Evolutionary conservation across 2,329 filamentous ascomycete genomes (phyloP).

Genomic region (Thielaviopsis euricoi): DNA sequence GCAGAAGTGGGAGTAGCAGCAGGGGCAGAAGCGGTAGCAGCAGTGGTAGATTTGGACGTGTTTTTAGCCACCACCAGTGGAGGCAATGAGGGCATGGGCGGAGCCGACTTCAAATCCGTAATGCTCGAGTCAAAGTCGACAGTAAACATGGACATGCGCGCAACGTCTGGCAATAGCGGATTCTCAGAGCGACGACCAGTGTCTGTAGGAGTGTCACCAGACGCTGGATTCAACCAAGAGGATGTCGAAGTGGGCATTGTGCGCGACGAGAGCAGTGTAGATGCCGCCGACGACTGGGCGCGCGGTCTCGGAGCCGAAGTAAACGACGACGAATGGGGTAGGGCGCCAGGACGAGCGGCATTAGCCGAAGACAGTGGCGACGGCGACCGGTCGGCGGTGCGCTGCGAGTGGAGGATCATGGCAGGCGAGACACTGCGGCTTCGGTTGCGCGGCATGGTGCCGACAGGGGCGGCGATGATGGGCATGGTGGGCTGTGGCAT

Average conservation of each 20-base stretch:
- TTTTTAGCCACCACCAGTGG: constrained; percentile 1
- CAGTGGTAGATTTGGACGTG: background rate
- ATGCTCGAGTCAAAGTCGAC: constrained; percentile 33
- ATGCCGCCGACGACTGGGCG: no score
- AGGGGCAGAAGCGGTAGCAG: background rate
- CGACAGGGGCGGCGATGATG: no score
- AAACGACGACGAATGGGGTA: no score
- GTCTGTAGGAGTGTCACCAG: background rate
- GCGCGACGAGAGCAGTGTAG: no score
- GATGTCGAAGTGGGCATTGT: no score
- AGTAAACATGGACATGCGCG: constrained; percentile 43
- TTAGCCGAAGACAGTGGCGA: background rate
- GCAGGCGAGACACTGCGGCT: no score
- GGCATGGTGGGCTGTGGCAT: no score
- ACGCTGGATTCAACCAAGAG: no score
- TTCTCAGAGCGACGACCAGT: constrained; percentile 28
- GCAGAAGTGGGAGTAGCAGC: background rate
- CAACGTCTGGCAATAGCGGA: constrained; percentile 40
- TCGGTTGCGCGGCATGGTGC: no score
- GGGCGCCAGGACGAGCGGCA: no score
- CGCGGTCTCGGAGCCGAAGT: no score
- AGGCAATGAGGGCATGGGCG: constrained; percentile 16
- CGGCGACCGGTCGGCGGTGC: background rate
- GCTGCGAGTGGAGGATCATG: no score
- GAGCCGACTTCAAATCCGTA: constrained; percentile 15